A percentile compares a stretch with the other conserved stretches of the same genome.
Evolutionary conservation across 129 eudicot genomes (phyloP).

Genomic region (Chrysanthemum lavandulifolium): DNA sequence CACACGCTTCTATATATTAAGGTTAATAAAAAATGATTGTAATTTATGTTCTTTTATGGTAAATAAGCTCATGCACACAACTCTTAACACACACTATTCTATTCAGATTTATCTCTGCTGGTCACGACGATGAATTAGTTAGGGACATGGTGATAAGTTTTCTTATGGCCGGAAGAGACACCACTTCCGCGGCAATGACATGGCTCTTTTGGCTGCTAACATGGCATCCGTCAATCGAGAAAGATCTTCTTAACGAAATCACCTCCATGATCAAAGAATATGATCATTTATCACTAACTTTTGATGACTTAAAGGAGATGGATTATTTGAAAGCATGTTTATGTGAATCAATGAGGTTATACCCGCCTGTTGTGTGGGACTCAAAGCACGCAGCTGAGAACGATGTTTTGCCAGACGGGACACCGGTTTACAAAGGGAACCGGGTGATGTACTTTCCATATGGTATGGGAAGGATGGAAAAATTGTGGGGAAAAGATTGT

Average conservation of each 20-base stretch:
- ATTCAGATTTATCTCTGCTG: conserved; percentile 37
- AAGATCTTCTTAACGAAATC: conserved; percentile 10
- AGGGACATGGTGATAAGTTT: conserved; percentile 64
- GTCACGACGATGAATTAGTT: conserved; percentile 37
- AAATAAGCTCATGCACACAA: too few relatives aligned
- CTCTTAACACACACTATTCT: too few relatives aligned
- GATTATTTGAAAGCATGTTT: conserved; percentile 63
- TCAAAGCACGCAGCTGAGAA: conserved; percentile 62
- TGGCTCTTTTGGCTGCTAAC: conserved; percentile 62
- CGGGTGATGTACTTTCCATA: conserved; percentile 82
- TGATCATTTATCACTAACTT: conserved; percentile 7
- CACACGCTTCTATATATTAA: too few relatives aligned
- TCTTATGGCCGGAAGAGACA: conserved; percentile 67
- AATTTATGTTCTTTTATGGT: conserved; percentile 35
- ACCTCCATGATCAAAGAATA: background rate
- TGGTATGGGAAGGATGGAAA: conserved; percentile 92
- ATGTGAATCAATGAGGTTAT: conserved; percentile 83
- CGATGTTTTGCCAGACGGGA: conserved; percentile 83
- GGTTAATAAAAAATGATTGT: background rate
- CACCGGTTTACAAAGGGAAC: conserved; percentile 50
- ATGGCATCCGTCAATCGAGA: conserved; percentile 17
- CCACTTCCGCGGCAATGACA: conserved; percentile 70
- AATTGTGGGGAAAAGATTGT: conserved; percentile 77
- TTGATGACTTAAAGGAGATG: conserved; percentile 45
- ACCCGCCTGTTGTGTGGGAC: conserved; percentile 95